Percentiles rank a stretch among this genome's conserved stretches.
These are phyloP conservation scores for Dendrocalamus sinicus DNA, from an alignment of 176 grass and related monocot genomes.

Conservation along the genomic window DNA sequence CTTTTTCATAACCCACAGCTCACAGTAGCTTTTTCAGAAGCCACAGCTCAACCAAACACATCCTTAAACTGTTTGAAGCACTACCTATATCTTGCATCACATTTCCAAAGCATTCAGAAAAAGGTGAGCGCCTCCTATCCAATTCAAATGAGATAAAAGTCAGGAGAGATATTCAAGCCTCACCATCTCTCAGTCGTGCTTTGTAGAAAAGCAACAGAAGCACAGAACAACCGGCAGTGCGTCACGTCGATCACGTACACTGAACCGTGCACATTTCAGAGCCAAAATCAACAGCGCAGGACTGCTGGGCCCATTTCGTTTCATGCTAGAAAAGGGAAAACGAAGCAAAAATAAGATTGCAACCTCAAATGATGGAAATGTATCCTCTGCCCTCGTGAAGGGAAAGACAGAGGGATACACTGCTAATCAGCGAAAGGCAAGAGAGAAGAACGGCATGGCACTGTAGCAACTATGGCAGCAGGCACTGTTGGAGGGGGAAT, in stretches of 20 bases:
- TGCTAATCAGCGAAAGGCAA: too few relatives aligned
- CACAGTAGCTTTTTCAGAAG: too few relatives aligned
- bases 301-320: not conserved
- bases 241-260: not conserved
- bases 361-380: not conserved
- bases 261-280: not conserved
- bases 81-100: not conserved
- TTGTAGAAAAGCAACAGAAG: not conserved
- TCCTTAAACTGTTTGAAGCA: fast-evolving
- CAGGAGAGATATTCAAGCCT: not conserved
- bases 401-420: too few relatives aligned
- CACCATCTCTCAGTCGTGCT: not conserved
- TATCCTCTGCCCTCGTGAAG: too few relatives aligned
- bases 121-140: not conserved
- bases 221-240: not conserved
- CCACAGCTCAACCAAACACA: too few relatives aligned
- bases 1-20: too few relatives aligned
- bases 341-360: not conserved
- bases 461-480: too few relatives aligned
- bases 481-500: too few relatives aligned
- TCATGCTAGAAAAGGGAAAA: not conserved
- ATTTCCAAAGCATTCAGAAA: not conserved
- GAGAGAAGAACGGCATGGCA: too few relatives aligned
- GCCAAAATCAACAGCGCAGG: not conserved
- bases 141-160: not conserved